Conservation (phyloP, 1,284 basidiomycete species). For the Moniliophthora roreri region DNA sequence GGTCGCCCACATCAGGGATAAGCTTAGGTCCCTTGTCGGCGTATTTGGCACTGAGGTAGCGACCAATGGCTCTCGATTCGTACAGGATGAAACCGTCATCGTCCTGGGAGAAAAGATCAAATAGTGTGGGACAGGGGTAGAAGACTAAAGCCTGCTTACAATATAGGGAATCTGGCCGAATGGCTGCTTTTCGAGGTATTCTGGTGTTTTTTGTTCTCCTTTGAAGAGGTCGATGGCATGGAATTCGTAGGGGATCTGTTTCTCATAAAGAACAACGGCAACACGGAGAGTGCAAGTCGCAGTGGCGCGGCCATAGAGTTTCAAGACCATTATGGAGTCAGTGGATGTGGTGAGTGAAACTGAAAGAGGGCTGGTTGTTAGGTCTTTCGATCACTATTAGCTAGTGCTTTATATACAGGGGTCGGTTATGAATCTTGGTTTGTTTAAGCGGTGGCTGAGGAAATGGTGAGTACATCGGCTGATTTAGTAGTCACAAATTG, state of each 20-base stretch:
- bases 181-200: constrained; percentile 39
- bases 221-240: constrained; percentile 33
- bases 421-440: no score
- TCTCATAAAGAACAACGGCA: constrained; percentile 37
- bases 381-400: no score
- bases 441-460: no score
- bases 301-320: constrained; percentile 33
- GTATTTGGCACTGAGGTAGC: constrained; percentile 40
- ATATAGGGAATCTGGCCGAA: constrained; percentile 58
- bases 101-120: constrained; percentile 19
- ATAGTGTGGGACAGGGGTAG: not conserved
- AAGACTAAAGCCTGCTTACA: constrained; percentile 25
- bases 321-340: constrained; percentile 35
- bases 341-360: no score
- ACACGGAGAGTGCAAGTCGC: constrained; percentile 45
- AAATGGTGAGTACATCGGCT: no score
- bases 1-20: constrained; percentile 5
- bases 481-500: no score
- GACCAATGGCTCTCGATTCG: constrained; percentile 43
- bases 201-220: constrained; percentile 37
- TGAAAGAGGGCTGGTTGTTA: no score
- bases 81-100: constrained; percentile 33
- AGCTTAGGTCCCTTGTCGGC: constrained; percentile 20
- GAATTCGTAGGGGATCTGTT: constrained; percentile 41
- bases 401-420: no score